These are phyloP conservation scores for Scedosporium apiospermum DNA, from an alignment of 2,329 filamentous ascomycete species.

Conservation along the genomic window DNA sequence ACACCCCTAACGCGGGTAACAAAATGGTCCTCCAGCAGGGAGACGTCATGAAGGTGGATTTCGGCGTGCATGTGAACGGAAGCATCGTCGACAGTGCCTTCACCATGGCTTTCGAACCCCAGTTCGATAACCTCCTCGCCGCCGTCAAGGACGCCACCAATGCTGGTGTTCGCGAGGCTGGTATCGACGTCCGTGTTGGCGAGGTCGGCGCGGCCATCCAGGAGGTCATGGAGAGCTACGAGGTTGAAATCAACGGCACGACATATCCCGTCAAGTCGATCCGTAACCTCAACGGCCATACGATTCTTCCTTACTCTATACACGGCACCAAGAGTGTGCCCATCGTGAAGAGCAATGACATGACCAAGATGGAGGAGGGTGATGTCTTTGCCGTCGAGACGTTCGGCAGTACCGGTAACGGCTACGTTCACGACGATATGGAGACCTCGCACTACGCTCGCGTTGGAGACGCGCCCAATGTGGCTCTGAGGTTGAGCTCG, in stretches of 20 bases:
- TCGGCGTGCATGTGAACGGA: constrained; percentile 72
- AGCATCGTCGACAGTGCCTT: constrained; percentile 76
- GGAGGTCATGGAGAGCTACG: constrained; percentile 70
- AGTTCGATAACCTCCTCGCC: constrained; percentile 64
- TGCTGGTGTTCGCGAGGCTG: constrained; percentile 74
- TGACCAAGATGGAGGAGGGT: constrained; percentile 79
- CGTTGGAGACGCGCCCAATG: constrained; percentile 51
- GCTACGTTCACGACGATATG: constrained; percentile 66
- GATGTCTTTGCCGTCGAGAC: constrained; percentile 78
- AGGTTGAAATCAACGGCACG: constrained; percentile 59
- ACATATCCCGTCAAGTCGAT: constrained; percentile 63
- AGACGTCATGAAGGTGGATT: constrained; percentile 77
- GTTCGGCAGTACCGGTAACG: constrained; percentile 69
- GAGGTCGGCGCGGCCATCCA: constrained; percentile 65
- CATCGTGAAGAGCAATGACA: constrained; percentile 66
- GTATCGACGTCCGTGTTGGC: constrained; percentile 68
- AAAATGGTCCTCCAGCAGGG: constrained; percentile 63
- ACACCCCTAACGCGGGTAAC: constrained; percentile 69
- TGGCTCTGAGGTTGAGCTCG: constrained; percentile 54
- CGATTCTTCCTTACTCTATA: constrained; percentile 66
- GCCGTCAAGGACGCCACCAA: constrained; percentile 71
- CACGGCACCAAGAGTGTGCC: constrained; percentile 74
- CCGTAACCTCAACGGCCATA: constrained; percentile 65
- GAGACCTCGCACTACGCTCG: constrained; percentile 78
- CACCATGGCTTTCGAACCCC: constrained; percentile 65